Percentiles rank a stretch among this genome's conserved stretches.
These are phyloP conservation scores for Exophiala dermatitidis DNA, from an alignment of 2,329 filamentous ascomycete species.

Conservation along the genomic window DNA sequence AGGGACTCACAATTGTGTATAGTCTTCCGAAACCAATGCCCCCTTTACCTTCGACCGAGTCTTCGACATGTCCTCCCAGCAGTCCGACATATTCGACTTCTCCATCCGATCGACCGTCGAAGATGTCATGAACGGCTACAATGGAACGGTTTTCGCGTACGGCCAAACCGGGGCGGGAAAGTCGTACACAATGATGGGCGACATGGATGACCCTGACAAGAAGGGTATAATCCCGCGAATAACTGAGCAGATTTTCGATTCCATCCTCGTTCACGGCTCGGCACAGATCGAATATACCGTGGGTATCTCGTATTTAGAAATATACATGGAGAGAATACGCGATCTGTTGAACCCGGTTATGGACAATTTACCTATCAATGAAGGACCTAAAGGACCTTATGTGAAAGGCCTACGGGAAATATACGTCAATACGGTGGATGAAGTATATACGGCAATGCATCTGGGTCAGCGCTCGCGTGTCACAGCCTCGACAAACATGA, in stretches of 20 bases:
- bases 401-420: conserved; percentile 92
- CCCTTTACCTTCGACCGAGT: conserved; percentile 96
- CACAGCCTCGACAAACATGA: conserved; percentile 98
- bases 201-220: conserved; percentile 80
- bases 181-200: conserved; percentile 98
- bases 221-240: conserved; percentile 96
- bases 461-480: conserved; percentile 81
- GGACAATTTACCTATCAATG: conserved; percentile 94
- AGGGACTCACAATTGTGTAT: conserved; percentile 18
- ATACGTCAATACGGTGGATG: conserved; percentile 89
- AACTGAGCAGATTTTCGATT: conserved; percentile 93
- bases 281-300: conserved; percentile 98
- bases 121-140: conserved; percentile 98
- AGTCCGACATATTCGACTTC: conserved; percentile 94
- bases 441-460: conserved; percentile 95
- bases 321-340: conserved; percentile 98
- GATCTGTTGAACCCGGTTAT: conserved; percentile 89
- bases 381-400: conserved; percentile 94
- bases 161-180: conserved; percentile 98
- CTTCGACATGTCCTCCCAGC: conserved; percentile 86
- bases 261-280: conserved; percentile 75
- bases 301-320: conserved; percentile 98
- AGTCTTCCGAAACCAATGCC: conserved; percentile 77
- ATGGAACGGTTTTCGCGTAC: conserved; percentile 97
- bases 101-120: conserved; percentile 94